phyloP scores from a whole-genome alignment of 331 rosid species.

The Rhamnella rubrinervis region DNA sequence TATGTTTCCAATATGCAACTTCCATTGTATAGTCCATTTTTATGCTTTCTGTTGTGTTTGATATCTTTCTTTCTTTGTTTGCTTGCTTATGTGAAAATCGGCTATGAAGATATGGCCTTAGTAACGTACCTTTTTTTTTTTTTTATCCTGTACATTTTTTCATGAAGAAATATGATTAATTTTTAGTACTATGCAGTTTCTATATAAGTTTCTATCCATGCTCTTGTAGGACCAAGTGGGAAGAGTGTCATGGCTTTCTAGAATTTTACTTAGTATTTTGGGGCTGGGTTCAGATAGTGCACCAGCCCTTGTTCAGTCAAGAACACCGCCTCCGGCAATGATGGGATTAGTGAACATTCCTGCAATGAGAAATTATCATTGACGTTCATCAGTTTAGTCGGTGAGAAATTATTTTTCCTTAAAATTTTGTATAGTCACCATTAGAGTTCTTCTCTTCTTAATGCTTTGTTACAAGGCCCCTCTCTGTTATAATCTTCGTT shows the following conservation, averaged over 20 bases:
- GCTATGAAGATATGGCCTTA: neutral
- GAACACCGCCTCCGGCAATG: constrained; percentile 80
- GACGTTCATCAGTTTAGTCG: too few species aligned
- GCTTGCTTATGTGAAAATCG: too few species aligned
- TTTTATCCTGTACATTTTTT: neutral
- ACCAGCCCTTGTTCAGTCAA: constrained; percentile 76
- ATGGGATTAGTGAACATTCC: constrained; percentile 78
- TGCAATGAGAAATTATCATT: too few species aligned
- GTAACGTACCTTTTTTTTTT: constrained; percentile 2
- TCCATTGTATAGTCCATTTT: too few species aligned
- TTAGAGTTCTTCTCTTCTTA: neutral
- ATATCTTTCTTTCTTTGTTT: too few species aligned
- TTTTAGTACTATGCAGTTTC: constrained; percentile 27
- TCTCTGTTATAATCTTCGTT: too few species aligned
- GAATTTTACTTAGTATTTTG: constrained; percentile 70
- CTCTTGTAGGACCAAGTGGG: constrained; percentile 87
- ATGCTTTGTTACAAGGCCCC: neutral
- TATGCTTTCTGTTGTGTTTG: too few species aligned
- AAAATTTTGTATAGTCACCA: too few species aligned
- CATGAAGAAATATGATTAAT: constrained; percentile 4
- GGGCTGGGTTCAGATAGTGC: constrained; percentile 93
- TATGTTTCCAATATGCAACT: too few species aligned
- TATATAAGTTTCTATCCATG: constrained; percentile 10
- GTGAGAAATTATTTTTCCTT: too few species aligned
- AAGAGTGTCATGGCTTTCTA: constrained; percentile 80